Base-by-base conservation (phyloP, 1,284 basidiomycete genomes). In the Termitomyces sp. region DNA sequence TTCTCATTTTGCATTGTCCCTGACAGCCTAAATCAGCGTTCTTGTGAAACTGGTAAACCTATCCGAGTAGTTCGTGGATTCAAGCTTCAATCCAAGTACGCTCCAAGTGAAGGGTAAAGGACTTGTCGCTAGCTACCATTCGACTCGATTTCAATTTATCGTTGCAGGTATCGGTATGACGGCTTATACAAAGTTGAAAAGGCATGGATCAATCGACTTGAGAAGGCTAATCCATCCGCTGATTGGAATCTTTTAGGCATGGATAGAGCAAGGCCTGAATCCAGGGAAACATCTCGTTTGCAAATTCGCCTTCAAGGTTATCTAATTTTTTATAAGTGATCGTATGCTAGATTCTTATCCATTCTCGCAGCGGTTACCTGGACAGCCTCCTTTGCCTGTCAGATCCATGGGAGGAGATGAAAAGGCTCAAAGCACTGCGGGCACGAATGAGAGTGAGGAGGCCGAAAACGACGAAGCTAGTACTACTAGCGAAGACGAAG, bases 61-160 rank as follows among this genome's bases (percentile, higher is more conserved):
- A 75, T 94, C 9, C 78, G 91, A 13, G 90, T 94, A 3, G 84
- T 94, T 52, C 79, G 91, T 24, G 91, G 91, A 0, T 93, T 68
- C 74, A 93, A 93, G 64, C 69, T 82, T n/a, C 64, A 68, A 16
- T 88, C 86, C 0, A 68, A 69, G 13, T 91, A 82, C 60, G 87
- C 85, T 9, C 89, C 88, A 10, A 73, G 69, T 24, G 83, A 88
- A 74, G 88, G 88, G 83, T 85, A 38, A 34, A 2, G 11, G 16
- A 57, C 46, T 71, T 19, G n/a, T 49, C 57, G 31, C 11, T 21
- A 19, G 19, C 51, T 42, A 3, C 8, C n/a, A 35, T 6, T 26
- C 31, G 21, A 18, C 16, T 38, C 59, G 1, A 31, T 35, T 16
- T 49, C 33, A 37, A 52, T 50, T 42, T 45, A 28, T 50, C 30